Base-by-base conservation (phyloP, 345 rosid species). In the Sisymbrium altissimum region DNA sequence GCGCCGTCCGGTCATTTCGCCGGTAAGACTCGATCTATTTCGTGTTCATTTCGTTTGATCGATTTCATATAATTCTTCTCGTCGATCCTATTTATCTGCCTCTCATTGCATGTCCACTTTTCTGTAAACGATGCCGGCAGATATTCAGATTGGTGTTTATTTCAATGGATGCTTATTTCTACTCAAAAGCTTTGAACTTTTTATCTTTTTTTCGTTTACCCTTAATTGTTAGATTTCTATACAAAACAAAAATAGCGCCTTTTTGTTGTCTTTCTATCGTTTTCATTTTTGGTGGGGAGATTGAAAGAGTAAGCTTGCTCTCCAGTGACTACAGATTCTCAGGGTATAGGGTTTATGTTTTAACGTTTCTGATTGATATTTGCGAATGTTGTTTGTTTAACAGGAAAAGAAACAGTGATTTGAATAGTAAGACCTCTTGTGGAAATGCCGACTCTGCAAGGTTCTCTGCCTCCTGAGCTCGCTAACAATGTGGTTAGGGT, bases 401-500 rank as follows among this genome's bases (percentile, higher is more conserved):
- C 19, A 59, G 68, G 48, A 1, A 27, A 56, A 25, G 66, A 55
- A 36, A 36, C 7, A 2, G 17, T 56, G 18, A 18, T 4, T 65
- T 58, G 65, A 72, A 12, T 19, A 39, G 1, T 13, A 65, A 48
- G 5, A 10, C 59, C 54, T 36, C 66, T 19, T 64, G 52, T 44
- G 67, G 61, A 74, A 60, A 92, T 92, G 96, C 93, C 93, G 68
- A 87, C 99, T 66, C 73, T 95, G 36, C 98, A 95, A 78, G 83
- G 86, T 50, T 88, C 91, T 8, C 74, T 96, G 81, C 97, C 98
- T 41, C 99, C 97, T 54, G 99, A 92, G 68, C 88, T 96, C 27
- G 99, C 99, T 73, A 82, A 95, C 87, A 92, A 82, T 62, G 96
- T 68, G 5, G 82, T 90, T 66, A 86, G 97, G 84, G 99, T 95